Evolutionary conservation across 169 alveolate species (phyloP), one percentile per base, ranked within the genome.

Genomic region (Cyclospora cayetanensis): DNA sequence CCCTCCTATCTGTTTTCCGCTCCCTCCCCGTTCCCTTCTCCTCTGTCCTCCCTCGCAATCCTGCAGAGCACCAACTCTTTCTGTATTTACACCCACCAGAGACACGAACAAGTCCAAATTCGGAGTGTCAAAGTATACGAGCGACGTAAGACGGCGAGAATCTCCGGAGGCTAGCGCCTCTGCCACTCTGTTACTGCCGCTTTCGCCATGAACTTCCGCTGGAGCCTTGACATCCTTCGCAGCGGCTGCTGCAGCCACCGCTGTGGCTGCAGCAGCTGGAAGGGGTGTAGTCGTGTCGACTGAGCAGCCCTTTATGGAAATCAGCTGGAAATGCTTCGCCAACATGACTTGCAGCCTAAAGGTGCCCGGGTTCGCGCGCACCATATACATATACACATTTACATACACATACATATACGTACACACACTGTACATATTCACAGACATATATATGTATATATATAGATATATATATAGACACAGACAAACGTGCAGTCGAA

Each of bases 331-430:
- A 70, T 70, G 83, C 83, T 37, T 70, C 25, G 83, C 83, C 20
- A 70, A 27, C 9, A 53, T 70, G 22, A 70, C 83, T 35, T 70
- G 83, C 55, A 70, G 46, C 53, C 83, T 70, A 27, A 15, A 5
- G 35, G 12, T n/a, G 15, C 20, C 60, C 20, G 11, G 11, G 60
- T 22, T 46, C 25, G 1, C 25, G 2, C 20, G 60, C 20, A 12
- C 20, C 60, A 46, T 15, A 46, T 46, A 46, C 60, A 46, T 50
- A 50, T 50, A 50, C 18, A 50, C 18, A 50, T 50, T 11, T 50
- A 50, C 25, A 18, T 50, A 50, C 9, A 93, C 96, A 50, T 77
- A 90, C 60, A 94, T 93, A 65, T 94, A 93, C 50, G 60, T 50
- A 18, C n/a, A n/a, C n/a, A n/a, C n/a, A n/a, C n/a, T n/a, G n/a